Conservation (phyloP, 108 stramenopile species). For the Seminavis robusta region DNA sequence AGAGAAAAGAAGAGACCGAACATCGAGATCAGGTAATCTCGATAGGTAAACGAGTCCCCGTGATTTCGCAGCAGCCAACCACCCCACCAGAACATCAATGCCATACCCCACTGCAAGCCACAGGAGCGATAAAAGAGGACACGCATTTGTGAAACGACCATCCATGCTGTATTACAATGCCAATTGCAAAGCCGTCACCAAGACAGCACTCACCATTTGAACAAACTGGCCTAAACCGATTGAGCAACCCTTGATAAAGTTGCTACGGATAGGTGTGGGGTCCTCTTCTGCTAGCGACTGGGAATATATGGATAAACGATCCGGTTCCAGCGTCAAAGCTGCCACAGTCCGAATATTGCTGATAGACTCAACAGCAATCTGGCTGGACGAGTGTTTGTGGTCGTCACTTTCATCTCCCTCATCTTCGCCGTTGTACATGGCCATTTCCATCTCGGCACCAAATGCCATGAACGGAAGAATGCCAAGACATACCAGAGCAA, state of each 20-base stretch:
- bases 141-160: no score
- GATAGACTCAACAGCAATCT: constrained; percentile 55
- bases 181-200: no score
- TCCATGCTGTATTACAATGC: no score
- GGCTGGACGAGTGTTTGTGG: constrained; percentile 36
- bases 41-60: constrained; percentile 28
- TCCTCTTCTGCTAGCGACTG: constrained; percentile 26
- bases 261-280: constrained; percentile 17
- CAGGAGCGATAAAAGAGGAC: neutral
- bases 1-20: constrained; percentile 58
- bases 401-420: constrained; percentile 26
- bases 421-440: constrained; percentile 47
- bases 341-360: constrained; percentile 67
- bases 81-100: constrained; percentile 66
- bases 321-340: constrained; percentile 42
- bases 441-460: constrained; percentile 56
- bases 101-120: constrained; percentile 53
- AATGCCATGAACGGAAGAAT: constrained; percentile 58
- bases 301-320: constrained; percentile 20
- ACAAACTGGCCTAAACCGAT: constrained; percentile 38
- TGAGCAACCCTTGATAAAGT: constrained; percentile 27
- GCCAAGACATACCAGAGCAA: constrained; percentile 38
- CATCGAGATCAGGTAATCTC: constrained; percentile 59
- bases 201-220: constrained; percentile 23
- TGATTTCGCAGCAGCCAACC: constrained; percentile 44